Conservation (phyloP, 1,139 yeast genomes). For the Saccharomyces hybrid region DNA sequence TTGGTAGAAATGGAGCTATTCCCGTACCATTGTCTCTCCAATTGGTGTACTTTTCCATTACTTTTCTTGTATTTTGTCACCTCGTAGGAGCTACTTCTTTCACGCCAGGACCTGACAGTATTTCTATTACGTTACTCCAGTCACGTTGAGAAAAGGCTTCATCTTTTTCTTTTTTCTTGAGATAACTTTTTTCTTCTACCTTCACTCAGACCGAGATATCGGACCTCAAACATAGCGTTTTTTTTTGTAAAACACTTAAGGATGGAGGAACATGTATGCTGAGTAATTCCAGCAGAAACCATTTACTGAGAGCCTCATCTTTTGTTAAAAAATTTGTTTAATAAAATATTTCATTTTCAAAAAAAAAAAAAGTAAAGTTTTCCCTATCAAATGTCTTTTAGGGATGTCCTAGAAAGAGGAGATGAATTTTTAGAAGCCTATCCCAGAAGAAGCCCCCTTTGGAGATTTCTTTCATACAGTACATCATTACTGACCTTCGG, state of each 20-base stretch:
- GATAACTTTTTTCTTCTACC: background rate
- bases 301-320: background rate
- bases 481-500: constrained; percentile 64
- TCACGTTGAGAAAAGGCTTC: background rate
- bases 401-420: constrained; percentile 66
- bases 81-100: background rate
- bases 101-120: background rate
- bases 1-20: constrained; percentile 69
- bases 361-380: background rate
- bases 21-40: constrained; percentile 81
- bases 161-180: background rate
- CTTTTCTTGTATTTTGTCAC: background rate
- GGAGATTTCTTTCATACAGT: constrained; percentile 64
- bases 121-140: background rate
- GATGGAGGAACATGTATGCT: background rate
- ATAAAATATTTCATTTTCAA: too few relatives aligned
- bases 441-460: constrained; percentile 50
- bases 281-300: background rate
- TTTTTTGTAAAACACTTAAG: background rate
- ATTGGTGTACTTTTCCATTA: constrained; percentile 66
- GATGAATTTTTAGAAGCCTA: constrained; percentile 60
- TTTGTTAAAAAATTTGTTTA: background rate
- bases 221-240: background rate
- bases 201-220: background rate
- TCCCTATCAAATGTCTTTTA: constrained; percentile 51